Evolutionary conservation across 371 early-diverging fungal genomes (phyloP).

Genomic region (Parasitella parasitica): DNA sequence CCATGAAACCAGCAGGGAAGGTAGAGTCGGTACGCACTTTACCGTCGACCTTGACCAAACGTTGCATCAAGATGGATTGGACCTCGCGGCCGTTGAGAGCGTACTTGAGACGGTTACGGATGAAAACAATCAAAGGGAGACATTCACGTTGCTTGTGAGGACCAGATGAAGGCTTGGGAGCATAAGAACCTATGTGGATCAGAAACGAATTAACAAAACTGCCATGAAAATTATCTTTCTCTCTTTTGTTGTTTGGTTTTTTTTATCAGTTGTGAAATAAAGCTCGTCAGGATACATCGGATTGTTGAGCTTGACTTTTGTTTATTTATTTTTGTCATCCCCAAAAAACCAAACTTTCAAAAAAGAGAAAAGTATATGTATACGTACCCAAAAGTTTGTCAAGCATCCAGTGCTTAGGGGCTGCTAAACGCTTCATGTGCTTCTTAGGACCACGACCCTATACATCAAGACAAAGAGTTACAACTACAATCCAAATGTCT

Average conservation of each 20-base stretch:
- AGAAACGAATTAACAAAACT: not conserved
- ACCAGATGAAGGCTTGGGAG: slow-evolving; percentile 98
- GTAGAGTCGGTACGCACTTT: slow-evolving; percentile 98
- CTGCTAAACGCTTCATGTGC: slow-evolving; percentile 99
- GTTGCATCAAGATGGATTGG: slow-evolving; percentile 95
- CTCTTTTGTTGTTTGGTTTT: not conserved
- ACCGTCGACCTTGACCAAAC: slow-evolving; percentile 98
- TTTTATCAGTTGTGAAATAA: slow-evolving; percentile 22
- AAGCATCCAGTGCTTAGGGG: slow-evolving; percentile 99
- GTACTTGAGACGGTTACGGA: slow-evolving; percentile 99
- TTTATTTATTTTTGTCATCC: slow-evolving; percentile 39
- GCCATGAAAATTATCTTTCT: not conserved
- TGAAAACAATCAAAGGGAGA: slow-evolving; percentile 78
- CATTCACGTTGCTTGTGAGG: slow-evolving; percentile 93
- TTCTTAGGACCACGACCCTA: slow-evolving; percentile 94
- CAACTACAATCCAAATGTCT: not conserved
- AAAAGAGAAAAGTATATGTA: not conserved
- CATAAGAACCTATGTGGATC: slow-evolving; percentile 58
- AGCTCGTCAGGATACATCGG: slow-evolving; percentile 35
- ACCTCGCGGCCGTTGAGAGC: slow-evolving; percentile 98
- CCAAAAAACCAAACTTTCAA: not conserved
- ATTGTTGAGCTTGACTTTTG: slow-evolving; percentile 51
- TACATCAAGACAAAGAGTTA: not conserved
- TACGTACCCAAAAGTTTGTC: slow-evolving; percentile 87
- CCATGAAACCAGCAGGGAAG: slow-evolving; percentile 99